Evolutionary conservation across 1,139 yeast genomes (phyloP).

Genomic region (Yamadazyma mexicana): DNA sequence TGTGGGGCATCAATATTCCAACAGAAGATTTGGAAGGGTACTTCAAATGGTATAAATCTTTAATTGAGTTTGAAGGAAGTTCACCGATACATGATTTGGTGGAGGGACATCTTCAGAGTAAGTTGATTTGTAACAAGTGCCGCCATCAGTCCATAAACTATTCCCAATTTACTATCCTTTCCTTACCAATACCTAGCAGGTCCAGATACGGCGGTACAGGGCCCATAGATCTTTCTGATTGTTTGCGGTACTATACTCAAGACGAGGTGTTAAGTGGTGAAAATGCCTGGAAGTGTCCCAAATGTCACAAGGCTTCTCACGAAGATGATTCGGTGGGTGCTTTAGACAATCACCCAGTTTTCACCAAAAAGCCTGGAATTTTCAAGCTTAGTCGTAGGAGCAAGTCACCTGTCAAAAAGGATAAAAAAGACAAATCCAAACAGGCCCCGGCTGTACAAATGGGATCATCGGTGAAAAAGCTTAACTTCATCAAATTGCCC

Average conservation of each 20-base stretch:
- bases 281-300: slow-evolving; percentile 79
- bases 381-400: slow-evolving; percentile 36
- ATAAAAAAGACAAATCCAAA: slow-evolving; percentile 6
- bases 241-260: slow-evolving; percentile 64
- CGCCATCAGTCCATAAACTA: slow-evolving; percentile 57
- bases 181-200: slow-evolving; percentile 62
- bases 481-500: slow-evolving; percentile 65
- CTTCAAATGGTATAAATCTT: slow-evolving; percentile 55
- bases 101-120: slow-evolving; percentile 69
- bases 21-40: slow-evolving; percentile 49
- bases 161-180: slow-evolving; percentile 62
- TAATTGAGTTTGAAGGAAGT: slow-evolving; percentile 55
- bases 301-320: slow-evolving; percentile 45
- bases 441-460: slow-evolving; percentile 1
- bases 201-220: slow-evolving; percentile 9
- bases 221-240: slow-evolving; percentile 53
- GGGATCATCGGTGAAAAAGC: slow-evolving; percentile 47
- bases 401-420: slow-evolving; percentile 31
- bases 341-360: slow-evolving; percentile 41
- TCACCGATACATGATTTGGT: slow-evolving; percentile 65
- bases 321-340: slow-evolving; percentile 14
- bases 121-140: slow-evolving; percentile 63
- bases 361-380: slow-evolving; percentile 34
- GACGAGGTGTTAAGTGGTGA: slow-evolving; percentile 71
- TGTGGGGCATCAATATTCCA: slow-evolving; percentile 35